Base-by-base conservation (phyloP, 305 asterid genomes). In the Petunia hybrid region DNA sequence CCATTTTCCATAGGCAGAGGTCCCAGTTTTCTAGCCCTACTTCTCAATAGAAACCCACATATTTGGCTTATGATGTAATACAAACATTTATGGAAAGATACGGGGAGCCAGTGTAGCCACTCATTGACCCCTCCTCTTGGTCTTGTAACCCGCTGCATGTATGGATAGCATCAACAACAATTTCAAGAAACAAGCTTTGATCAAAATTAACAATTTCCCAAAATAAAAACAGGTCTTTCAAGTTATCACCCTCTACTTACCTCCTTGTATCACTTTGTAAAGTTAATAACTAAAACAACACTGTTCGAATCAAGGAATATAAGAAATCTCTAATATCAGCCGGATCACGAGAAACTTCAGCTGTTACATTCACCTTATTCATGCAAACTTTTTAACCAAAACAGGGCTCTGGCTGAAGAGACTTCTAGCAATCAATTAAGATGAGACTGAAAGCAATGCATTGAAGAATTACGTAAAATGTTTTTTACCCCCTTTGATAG, bases 111-210 rank as follows among this genome's bases (percentile, higher is more conserved):
- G 84, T 87, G 95, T 80, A 97, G 86, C 91, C 93, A 94, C 86
- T 94, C 97, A 88, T 94, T 97, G 84, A 93, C 83, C 85, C 99
- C 99, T 86, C 99, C 99, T 68, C 86, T 87, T 61, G 99, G 99
- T 86, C 99, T 92, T 12, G 93, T 92, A 70, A 94, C 98, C 80
- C 99, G 89, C 99, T 97, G 95, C 85, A 85, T 55, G 78, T 48
- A 57, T 53, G 64, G 57, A 74, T 60, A 83, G 42, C 79, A 74
- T 36, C 79, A 74, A 14, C 1, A 38, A 12, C 13, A 5, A 74
- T 74, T 46, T 36, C 12, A 1, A 35, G 8, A 12, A 48, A 22
- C 35, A 45, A 51, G 46, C 40, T 53, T 38, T 53, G 75, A 74
- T 53, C 48, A 39, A 53, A 36, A 74, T 36, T 36, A 53, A 74